Base-by-base conservation (phyloP, 768 basidiomycete species). In the Saitozyma sp. region DNA sequence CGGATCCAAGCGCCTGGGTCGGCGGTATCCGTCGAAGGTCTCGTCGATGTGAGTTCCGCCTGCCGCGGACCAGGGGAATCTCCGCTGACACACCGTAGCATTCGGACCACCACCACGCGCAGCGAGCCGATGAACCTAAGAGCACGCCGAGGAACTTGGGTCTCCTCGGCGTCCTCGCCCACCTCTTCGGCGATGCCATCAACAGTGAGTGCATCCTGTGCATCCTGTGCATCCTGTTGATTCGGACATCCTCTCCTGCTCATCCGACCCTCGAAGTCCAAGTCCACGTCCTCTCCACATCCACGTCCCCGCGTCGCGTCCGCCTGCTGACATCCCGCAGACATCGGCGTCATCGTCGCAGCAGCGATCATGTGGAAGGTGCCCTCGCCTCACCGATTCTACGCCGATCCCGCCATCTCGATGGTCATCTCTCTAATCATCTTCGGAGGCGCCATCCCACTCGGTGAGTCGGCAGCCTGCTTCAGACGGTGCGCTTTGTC, bases 371-470 rank as follows among this genome's bases (percentile, higher is more conserved):
- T 85, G 50, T 84, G 84, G 83, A 83, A 84, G 66, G 58, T 82
- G 7, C 66, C 76, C 29, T 82, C 84, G 20, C 81, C 82, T 11
- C 69, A 75, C 50, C 80, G 84, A 54, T 84, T 84, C 64, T 86
- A 86, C 70, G 84, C 83, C 46, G 85, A 86, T 70, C 84, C 84
- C 20, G 82, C 84, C 1, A 82, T 82, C 17, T 85, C 84, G 42
- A 73, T 85, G 48, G 79, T 75, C 9, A 85, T 85, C 58, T 83
- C 83, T 52, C 63, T 84, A 17, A 81, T 86, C 54, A 86, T 86
- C 62, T 85, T 85, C 58, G 81, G 77, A 5, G 82, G 83, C 59
- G 84, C 84, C 9, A 78, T 85, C 57, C 85, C 85, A 41, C 79
- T 84, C 74, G 84, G 85, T 85, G 63, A 61, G 81, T 77, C 48